phyloP scores from a whole-genome alignment of 352 stramenopile genomes.

The Pythium dissotocum region DNA sequence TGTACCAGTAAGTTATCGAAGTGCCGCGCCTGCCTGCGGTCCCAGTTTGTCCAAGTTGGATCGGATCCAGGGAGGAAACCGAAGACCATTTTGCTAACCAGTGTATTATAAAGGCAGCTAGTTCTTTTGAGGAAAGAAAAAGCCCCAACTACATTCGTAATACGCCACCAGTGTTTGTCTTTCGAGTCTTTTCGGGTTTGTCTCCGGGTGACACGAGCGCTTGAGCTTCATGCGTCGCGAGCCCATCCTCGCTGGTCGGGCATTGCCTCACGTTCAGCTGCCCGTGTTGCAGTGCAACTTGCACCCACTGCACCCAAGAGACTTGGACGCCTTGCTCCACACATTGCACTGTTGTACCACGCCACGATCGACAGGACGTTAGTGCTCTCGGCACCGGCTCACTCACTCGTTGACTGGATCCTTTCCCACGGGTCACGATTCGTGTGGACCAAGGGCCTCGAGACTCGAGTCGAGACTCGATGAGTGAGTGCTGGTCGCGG shows the following conservation, averaged over 20 bases:
- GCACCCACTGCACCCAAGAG: no score
- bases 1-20: slow-evolving; percentile 43
- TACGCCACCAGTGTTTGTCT: neutral
- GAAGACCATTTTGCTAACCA: slow-evolving; percentile 43
- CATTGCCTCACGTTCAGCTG: no score
- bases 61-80: slow-evolving; percentile 33
- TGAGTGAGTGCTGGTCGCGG: neutral
- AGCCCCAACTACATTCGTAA: slow-evolving; percentile 3
- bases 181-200: neutral
- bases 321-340: no score
- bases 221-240: no score
- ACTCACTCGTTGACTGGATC: no score
- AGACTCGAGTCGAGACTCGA: neutral
- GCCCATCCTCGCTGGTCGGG: no score
- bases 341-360: no score
- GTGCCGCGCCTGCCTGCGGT: slow-evolving; percentile 37
- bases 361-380: no score
- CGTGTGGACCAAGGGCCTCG: neutral
- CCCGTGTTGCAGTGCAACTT: no score
- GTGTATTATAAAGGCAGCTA: slow-evolving; percentile 45
- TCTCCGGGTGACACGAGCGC: no score
- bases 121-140: slow-evolving; percentile 34
- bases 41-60: slow-evolving; percentile 30
- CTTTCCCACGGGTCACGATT: no score
- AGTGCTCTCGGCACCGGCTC: no score